Evolutionary conservation across 1,284 basidiomycete genomes (phyloP), one percentile per base, ranked within the genome.

Genomic region (Marasmius oreades): DNA sequence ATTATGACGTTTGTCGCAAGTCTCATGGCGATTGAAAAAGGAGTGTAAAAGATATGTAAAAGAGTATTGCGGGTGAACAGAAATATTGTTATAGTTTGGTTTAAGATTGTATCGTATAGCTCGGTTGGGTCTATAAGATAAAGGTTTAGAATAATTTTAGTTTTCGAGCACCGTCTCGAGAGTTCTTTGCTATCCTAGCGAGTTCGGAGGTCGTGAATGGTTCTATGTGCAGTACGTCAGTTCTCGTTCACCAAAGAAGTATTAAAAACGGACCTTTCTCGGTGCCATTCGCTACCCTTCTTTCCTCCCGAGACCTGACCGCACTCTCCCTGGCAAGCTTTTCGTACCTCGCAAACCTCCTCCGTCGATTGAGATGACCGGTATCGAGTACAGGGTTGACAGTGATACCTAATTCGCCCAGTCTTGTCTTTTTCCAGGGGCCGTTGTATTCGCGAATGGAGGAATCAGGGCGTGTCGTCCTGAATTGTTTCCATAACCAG

Each of bases 1-100:
- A 85, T 88, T 60, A 69, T 88, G 69, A 88, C 86, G 10, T 88
- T 88, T 64, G 84, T 87, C 39, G 85, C 82, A 55, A 86, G 84
- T 58, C 74, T 87, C 71, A 88, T 85, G 84, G 81, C 75, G 65
- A 75, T 85, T 57, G 74, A n/a, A n/a, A n/a, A n/a, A n/a, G n/a
- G n/a, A n/a, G n/a, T n/a, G n/a, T n/a, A n/a, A n/a, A n/a, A n/a
- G n/a, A n/a, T n/a, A n/a, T n/a, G n/a, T n/a, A n/a, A n/a, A n/a
- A n/a, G n/a, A 12, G 36, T 37, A 37, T 37, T 37, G 36, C n/a
- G n/a, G 36, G 12, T 5, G 36, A 37, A 37, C n/a, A n/a, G n/a
- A n/a, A n/a, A n/a, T n/a, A n/a, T n/a, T n/a, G n/a, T n/a, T n/a
- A n/a, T n/a, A n/a, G n/a, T n/a, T n/a, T n/a, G n/a, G n/a, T n/a